Evolutionary conservation across 2,329 filamentous ascomycete species (phyloP).

Genomic region (Bimuria novae-zelandiae): DNA sequence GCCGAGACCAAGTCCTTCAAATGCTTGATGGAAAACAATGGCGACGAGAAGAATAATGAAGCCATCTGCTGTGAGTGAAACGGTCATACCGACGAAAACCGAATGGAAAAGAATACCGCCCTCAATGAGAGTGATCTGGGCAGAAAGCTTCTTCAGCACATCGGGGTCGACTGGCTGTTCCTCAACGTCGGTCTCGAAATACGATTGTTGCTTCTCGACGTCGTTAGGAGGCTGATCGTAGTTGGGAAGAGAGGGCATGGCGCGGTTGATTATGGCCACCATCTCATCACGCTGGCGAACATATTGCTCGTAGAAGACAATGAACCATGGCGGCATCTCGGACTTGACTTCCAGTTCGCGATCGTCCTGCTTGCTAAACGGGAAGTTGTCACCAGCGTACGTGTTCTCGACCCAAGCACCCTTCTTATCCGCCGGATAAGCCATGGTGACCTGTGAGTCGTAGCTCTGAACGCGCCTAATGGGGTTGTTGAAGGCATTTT

Average conservation of each 20-base stretch:
- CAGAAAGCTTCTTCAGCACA: conserved; percentile 44
- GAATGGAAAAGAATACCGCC: conserved; percentile 68
- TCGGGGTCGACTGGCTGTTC: conserved; percentile 43
- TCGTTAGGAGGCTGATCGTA: conserved; percentile 34
- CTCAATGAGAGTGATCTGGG: conserved; percentile 55
- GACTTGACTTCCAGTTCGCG: conserved; percentile 41
- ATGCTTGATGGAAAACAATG: conserved; percentile 67
- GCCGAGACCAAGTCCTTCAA: conserved; percentile 67
- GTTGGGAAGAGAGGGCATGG: conserved; percentile 37
- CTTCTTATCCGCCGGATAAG: conserved; percentile 39
- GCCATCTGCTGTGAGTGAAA: conserved; percentile 62
- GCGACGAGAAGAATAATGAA: conserved; percentile 64
- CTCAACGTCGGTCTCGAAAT: conserved; percentile 45
- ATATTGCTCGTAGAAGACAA: conserved; percentile 67
- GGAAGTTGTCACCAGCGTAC: conserved; percentile 36
- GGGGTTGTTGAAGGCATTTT: conserved; percentile 37
- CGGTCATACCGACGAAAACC: conserved; percentile 66
- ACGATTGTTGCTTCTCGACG: conserved; percentile 30
- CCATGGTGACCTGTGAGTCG: conserved; percentile 43
- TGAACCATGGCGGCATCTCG: conserved; percentile 65
- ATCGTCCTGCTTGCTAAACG: conserved; percentile 33
- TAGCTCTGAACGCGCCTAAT: conserved; percentile 39
- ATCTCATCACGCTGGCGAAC: conserved; percentile 64
- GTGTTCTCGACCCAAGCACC: conserved; percentile 37
- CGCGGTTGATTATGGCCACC: conserved; percentile 57